Percentiles rank a stretch among this genome's conserved stretches.
Evolutionary conservation across 345 rosid genomes (phyloP).

Genomic region (Lumnitzera littorea): DNA sequence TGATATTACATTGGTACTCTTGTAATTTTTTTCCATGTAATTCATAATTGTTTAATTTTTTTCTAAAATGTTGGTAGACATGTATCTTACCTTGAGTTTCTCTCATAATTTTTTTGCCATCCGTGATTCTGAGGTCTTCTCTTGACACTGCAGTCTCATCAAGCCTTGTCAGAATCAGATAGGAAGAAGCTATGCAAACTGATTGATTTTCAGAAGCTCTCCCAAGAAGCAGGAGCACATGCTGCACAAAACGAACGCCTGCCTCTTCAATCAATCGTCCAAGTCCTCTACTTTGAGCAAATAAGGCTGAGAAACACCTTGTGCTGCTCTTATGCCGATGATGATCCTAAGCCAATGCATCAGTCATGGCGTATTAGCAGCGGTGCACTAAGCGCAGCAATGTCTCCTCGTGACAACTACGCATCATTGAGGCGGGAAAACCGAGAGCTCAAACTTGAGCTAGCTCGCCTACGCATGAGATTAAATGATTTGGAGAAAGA

Average conservation of each 20-base stretch:
- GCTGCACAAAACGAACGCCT: conserved; percentile 96
- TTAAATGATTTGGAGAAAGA: conserved; percentile 92
- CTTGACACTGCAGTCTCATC: conserved; percentile 57
- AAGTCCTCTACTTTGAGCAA: conserved; percentile 95
- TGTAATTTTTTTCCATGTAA: too few relatives aligned
- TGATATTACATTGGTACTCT: too few relatives aligned
- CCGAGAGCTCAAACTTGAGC: conserved; percentile 89
- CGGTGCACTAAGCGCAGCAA: conserved; percentile 91
- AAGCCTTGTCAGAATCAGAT: conserved; percentile 63
- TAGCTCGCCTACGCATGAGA: conserved; percentile 86
- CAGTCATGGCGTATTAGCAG: conserved; percentile 91
- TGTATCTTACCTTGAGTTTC: too few relatives aligned
- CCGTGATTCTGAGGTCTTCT: neutral
- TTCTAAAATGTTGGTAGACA: too few relatives aligned
- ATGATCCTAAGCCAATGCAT: conserved; percentile 56
- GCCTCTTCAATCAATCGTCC: conserved; percentile 91
- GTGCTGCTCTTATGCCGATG: conserved; percentile 57
- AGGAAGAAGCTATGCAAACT: conserved; percentile 72
- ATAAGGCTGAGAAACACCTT: conserved; percentile 72
- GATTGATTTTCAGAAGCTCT: conserved; percentile 92
- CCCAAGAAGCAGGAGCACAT: conserved; percentile 96
- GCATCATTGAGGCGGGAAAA: conserved; percentile 92
- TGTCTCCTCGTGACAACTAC: conserved; percentile 95
- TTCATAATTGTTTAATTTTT: too few relatives aligned
- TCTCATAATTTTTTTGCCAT: too few relatives aligned